Evolutionary conservation across 371 early-diverging fungal species (phyloP), one percentile per base, ranked within the genome.

Genomic region (Circinella umbellata): DNA sequence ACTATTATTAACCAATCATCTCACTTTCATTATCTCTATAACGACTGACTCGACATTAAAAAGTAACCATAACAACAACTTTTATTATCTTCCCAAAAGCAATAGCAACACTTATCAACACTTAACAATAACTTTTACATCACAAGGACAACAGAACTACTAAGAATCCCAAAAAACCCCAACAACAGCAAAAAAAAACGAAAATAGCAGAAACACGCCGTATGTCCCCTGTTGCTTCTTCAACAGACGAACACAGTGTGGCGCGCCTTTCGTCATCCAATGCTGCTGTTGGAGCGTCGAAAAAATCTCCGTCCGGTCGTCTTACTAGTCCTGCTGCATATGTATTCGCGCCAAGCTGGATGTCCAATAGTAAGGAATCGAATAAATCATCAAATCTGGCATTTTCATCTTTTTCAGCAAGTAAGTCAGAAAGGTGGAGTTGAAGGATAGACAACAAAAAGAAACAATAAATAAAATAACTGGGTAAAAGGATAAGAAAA

Each of bases 331-430:
- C 57, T 34, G 35, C 65, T 55, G 60, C 70, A 18, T 70, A 70
- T 59, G 66, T 70, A 10, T 70, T 70, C 59, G 70, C 60, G 17
- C 69, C 69, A 5, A 61, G 57, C 37, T 69, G 69, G 69, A 69
- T 69, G 69, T 48, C 51, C 15, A 64, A 53, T 34, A 48, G 65
- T 2, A 64, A 64, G 47, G 48, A 64, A 53, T 49, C 65, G 36
- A 9, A n/a, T 36, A 64, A 36, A 46, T n/a, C 46, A 20, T 36
- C 46, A 13, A 42, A 67, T 48, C 17, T 69, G 15, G 69, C 69
- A 42, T 69, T 69, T 61, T 60, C 69, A 39, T 69, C 69, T 48
- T 69, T 69, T 42, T 38, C 69, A 49, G 62, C 42, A 63, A 62
- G 63, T 63, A 63, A 0, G 54, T 51, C 39, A 15, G 15, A 51